Conservation (phyloP, 768 basidiomycete species). For the Russula ochroleuca region DNA sequence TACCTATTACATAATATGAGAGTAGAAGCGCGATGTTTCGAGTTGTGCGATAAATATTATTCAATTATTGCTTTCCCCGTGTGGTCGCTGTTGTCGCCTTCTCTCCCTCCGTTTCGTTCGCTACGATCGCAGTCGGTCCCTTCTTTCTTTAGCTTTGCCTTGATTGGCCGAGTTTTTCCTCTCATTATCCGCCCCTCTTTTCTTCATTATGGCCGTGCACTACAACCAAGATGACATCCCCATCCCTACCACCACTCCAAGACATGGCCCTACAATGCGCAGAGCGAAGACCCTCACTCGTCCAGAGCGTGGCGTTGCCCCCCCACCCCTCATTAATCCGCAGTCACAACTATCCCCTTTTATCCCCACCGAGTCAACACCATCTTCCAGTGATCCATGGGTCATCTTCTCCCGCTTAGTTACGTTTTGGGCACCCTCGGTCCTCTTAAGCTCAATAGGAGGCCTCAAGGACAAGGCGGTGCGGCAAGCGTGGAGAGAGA, state of each 20-base stretch:
- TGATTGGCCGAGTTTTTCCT: conserved; percentile 19
- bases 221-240: conserved; percentile 25
- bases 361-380: conserved; percentile 37
- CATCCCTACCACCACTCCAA: conserved; percentile 22
- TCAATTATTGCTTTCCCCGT: neutral
- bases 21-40: neutral
- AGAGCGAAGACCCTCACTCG: conserved; percentile 95
- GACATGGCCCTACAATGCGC: conserved; percentile 51
- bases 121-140: neutral
- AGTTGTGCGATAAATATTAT: neutral
- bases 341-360: conserved; percentile 42
- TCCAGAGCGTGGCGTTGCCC: conserved; percentile 91
- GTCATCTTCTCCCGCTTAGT: conserved; percentile 69
- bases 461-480: conserved; percentile 75
- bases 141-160: conserved; percentile 21
- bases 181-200: conserved; percentile 18
- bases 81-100: neutral
- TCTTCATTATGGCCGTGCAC: conserved; percentile 17
- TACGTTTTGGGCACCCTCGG: conserved; percentile 89
- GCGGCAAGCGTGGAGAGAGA: conserved; percentile 96
- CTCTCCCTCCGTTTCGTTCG: neutral
- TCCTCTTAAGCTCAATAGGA: conserved; percentile 66
- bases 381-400: conserved; percentile 59
- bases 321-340: conserved; percentile 91
- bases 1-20: conserved; percentile 12